These are phyloP conservation scores for Phtheirospermum japonicum DNA, from an alignment of 257 asterid species.

Conservation along the genomic window DNA sequence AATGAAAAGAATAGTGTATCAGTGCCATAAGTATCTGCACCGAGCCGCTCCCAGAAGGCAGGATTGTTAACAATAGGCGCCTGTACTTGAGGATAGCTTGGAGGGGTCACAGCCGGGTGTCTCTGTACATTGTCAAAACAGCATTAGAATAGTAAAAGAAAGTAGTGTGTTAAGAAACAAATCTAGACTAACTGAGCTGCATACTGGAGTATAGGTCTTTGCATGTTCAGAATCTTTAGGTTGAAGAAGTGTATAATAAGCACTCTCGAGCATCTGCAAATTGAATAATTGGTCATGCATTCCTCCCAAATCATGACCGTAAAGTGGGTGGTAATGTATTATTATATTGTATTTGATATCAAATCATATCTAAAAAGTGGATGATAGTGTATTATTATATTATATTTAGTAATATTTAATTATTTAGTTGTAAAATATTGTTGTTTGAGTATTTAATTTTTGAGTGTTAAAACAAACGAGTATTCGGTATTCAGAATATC, in stretches of 20 bases:
- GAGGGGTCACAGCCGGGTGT: constrained; percentile 74
- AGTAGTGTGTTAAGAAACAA: constrained; percentile 14
- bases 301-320: too few species aligned
- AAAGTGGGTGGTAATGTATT: too few species aligned
- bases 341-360: too few species aligned
- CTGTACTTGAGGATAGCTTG: constrained; percentile 95
- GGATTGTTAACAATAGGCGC: constrained; percentile 97
- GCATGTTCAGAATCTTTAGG: constrained; percentile 97
- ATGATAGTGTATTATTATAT: too few species aligned
- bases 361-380: too few species aligned
- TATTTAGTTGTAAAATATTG: too few species aligned
- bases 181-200: constrained; percentile 24
- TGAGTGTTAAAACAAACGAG: too few species aligned
- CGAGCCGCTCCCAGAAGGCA: constrained; percentile 97
- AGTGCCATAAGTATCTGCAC: constrained; percentile 86
- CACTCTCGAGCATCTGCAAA: constrained; percentile 93
- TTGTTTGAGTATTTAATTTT: too few species aligned
- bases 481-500: too few species aligned
- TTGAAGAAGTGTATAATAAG: constrained; percentile 84
- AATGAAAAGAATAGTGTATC: constrained; percentile 89
- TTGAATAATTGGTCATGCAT: constrained; percentile 77
- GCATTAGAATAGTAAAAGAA: constrained; percentile 22
- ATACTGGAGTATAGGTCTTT: constrained; percentile 84
- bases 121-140: constrained; percentile 49
- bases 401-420: too few species aligned